These are phyloP conservation scores for Ascochyta viciae-villosae DNA, from an alignment of 2,329 filamentous ascomycete genomes.

Conservation along the genomic window DNA sequence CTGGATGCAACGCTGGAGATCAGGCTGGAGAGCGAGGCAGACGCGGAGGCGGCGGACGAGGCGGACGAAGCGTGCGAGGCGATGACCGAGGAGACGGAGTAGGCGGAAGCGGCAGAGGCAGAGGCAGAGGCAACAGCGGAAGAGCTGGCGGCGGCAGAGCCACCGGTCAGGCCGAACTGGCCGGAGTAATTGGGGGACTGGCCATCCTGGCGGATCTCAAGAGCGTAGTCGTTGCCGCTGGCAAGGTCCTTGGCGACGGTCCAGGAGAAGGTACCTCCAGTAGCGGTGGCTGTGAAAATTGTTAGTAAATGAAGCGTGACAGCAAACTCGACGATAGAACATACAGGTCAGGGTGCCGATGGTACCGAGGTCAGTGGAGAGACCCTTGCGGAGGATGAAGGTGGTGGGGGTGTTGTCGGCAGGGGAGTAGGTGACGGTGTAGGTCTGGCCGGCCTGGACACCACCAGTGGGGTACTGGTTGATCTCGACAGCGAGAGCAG, in stretches of 20 bases:
- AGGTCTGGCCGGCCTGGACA: slow-evolving; percentile 58
- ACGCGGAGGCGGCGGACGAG: slow-evolving; percentile 25
- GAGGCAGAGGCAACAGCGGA: slow-evolving; percentile 26
- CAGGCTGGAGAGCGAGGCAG: slow-evolving; percentile 40
- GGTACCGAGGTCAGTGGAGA: slow-evolving; percentile 57
- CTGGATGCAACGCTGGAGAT: slow-evolving; percentile 35
- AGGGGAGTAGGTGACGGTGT: slow-evolving; percentile 58
- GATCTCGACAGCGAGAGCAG: slow-evolving; percentile 56
- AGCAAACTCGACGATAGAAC: slow-evolving; percentile 18
- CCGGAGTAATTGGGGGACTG: slow-evolving; percentile 62
- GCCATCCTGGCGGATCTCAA: slow-evolving; percentile 63
- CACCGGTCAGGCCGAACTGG: slow-evolving; percentile 53
- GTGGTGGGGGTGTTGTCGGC: slow-evolving; percentile 56
- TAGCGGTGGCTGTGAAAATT: slow-evolving; percentile 47
- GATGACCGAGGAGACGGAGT: slow-evolving; percentile 26
- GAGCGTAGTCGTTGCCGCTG: slow-evolving; percentile 61
- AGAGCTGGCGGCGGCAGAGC: slow-evolving; percentile 34
- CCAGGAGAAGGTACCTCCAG: slow-evolving; percentile 60
- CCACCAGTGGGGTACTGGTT: slow-evolving; percentile 57
- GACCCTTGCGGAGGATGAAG: slow-evolving; percentile 63
- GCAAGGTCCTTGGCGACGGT: slow-evolving; percentile 54
- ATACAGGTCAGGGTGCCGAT: slow-evolving; percentile 59
- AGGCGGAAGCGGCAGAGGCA: slow-evolving; percentile 29
- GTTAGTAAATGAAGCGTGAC: slow-evolving; percentile 20
- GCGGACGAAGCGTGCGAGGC: slow-evolving; percentile 17